Evolutionary conservation across 208 protist species (phyloP).

Genomic region (Wallacemonas sp.): DNA sequence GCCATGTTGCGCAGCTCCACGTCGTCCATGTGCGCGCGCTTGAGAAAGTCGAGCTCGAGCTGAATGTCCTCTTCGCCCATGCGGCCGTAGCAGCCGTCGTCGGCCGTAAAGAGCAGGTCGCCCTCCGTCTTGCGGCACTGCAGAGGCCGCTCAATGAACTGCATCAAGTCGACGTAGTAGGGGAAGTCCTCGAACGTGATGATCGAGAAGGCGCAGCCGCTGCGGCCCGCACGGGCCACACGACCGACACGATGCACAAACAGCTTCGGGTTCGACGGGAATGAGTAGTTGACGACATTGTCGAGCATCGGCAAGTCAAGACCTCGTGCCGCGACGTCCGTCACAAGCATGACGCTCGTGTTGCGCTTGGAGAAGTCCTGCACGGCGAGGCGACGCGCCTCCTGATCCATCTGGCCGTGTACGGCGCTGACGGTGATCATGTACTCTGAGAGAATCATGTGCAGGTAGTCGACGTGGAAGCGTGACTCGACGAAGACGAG

Average conservation of each 20-base stretch:
- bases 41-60: constrained; percentile 84
- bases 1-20: constrained; percentile 81
- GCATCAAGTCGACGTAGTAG: constrained; percentile 91
- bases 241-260: constrained; percentile 98
- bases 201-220: constrained; percentile 95
- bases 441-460: constrained; percentile 87
- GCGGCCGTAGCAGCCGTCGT: constrained; percentile 89
- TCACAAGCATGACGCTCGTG: constrained; percentile 97
- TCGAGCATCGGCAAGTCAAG: constrained; percentile 99
- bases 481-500: constrained; percentile 97
- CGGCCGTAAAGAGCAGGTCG: constrained; percentile 75
- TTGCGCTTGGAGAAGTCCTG: constrained; percentile 90
- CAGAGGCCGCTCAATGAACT: constrained; percentile 81
- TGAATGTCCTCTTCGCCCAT: constrained; percentile 87
- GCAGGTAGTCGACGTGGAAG: constrained; percentile 98
- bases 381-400: constrained; percentile 95
- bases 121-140: constrained; percentile 47
- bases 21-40: constrained; percentile 57
- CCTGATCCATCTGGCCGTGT: constrained; percentile 98
- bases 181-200: constrained; percentile 96
- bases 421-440: constrained; percentile 79
- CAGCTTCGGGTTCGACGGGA: constrained; percentile 97
- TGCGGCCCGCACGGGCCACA: constrained; percentile 98
- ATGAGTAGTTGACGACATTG: constrained; percentile 99
- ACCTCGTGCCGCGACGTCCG: constrained; percentile 99